phyloP scores from a whole-genome alignment of 1,284 basidiomycete genomes.

The Neolentinus lepideus region DNA sequence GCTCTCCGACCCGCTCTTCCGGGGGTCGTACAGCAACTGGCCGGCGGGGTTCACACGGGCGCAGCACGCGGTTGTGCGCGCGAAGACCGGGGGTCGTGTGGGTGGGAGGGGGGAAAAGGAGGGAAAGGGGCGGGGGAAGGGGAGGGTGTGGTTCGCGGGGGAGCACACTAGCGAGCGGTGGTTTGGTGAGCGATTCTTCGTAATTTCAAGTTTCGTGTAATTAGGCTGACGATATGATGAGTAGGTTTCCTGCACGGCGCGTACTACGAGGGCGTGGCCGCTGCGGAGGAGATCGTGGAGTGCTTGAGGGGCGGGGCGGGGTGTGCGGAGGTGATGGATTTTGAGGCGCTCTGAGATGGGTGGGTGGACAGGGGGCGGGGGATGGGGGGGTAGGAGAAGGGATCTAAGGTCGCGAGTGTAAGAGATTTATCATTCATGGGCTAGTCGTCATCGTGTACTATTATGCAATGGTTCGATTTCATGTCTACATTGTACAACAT shows the following conservation, averaged over 20 bases:
- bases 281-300: conserved; percentile 9
- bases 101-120: conserved; percentile 17
- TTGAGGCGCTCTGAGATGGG: no score
- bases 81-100: conserved; percentile 38
- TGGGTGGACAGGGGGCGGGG: no score
- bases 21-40: conserved; percentile 68
- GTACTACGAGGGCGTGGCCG: conserved; percentile 24
- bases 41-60: conserved; percentile 46
- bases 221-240: no score
- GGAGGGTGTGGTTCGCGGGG: conserved; percentile 55
- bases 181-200: conserved; percentile 33
- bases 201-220: no score
- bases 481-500: no score
- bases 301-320: conserved; percentile 5
- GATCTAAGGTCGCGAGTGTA: no score
- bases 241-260: conserved; percentile 30
- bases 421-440: no score
- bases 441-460: no score
- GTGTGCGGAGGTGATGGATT: no score
- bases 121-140: conserved; percentile 16
- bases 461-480: no score
- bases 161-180: conserved; percentile 54
- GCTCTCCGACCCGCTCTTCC: conserved; percentile 48
- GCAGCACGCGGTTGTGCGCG: conserved; percentile 50
- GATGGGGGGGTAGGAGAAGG: no score